These are phyloP conservation scores for Diaporthe helianthi DNA, from an alignment of 2,329 filamentous ascomycete genomes.

Conservation along the genomic window DNA sequence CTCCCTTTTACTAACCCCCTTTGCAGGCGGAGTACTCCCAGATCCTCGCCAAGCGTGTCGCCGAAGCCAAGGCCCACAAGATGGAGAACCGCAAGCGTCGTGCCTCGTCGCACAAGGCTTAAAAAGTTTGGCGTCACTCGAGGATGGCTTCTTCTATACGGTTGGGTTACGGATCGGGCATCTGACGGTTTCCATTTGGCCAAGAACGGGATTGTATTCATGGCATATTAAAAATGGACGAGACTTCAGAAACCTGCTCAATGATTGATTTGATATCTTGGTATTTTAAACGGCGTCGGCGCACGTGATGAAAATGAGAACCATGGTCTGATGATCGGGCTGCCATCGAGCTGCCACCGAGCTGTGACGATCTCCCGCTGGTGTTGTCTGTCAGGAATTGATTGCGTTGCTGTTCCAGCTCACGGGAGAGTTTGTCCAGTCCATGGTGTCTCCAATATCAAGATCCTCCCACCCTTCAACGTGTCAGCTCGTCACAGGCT, in stretches of 20 bases:
- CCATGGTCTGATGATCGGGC: constrained; percentile 15
- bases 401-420: not conserved
- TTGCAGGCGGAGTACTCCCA: constrained; percentile 94
- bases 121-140: constrained; percentile 54
- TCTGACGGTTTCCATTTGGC: constrained; percentile 32
- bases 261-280: constrained; percentile 35
- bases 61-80: constrained; percentile 94
- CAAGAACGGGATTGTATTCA: constrained; percentile 39
- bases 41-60: constrained; percentile 95
- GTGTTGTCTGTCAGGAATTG: not conserved
- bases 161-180: constrained; percentile 38
- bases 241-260: constrained; percentile 35
- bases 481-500: not conserved
- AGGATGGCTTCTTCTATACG: constrained; percentile 48
- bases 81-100: constrained; percentile 95
- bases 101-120: constrained; percentile 87
- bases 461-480: not conserved
- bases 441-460: not conserved
- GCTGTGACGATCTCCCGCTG: constrained; percentile 5
- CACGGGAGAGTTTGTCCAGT: not conserved
- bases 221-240: constrained; percentile 40
- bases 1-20: constrained; percentile 48
- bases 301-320: constrained; percentile 33
- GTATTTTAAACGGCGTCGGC: constrained; percentile 33
- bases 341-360: not conserved